phyloP scores from a whole-genome alignment of 306 rosid genomes.

The peach (Prunus persica) region DNA sequence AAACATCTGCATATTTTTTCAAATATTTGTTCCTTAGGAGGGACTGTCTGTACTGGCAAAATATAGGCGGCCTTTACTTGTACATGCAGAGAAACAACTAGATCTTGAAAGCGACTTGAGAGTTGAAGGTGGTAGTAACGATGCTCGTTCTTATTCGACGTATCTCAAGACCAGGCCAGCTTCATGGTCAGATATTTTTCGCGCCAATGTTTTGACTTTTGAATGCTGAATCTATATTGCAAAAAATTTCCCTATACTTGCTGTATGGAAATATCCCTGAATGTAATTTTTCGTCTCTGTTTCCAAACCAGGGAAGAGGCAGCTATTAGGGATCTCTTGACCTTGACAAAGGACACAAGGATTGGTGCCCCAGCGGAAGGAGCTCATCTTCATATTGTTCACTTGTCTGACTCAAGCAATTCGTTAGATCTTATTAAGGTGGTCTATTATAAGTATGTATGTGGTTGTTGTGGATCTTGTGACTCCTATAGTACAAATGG shows the following conservation, averaged over 20 bases:
- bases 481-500: no score
- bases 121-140: slow-evolving; percentile 29
- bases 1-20: slow-evolving; percentile 20
- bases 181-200: slow-evolving; percentile 60
- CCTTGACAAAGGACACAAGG: slow-evolving; percentile 68
- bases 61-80: slow-evolving; percentile 82
- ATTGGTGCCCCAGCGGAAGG: slow-evolving; percentile 76
- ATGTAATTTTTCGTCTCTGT: not conserved
- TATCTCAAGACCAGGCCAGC: slow-evolving; percentile 85
- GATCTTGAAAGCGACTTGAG: slow-evolving; percentile 43
- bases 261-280: not conserved
- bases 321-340: slow-evolving; percentile 71
- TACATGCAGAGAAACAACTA: slow-evolving; percentile 73
- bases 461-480: no score
- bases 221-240: not conserved
- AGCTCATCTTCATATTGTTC: slow-evolving; percentile 93
- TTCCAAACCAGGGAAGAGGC: slow-evolving; percentile 80
- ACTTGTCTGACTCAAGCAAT: slow-evolving; percentile 84
- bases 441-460: not conserved
- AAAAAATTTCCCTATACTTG: not conserved
- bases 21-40: slow-evolving; percentile 50
- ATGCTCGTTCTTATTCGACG: slow-evolving; percentile 58
- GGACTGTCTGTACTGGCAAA: slow-evolving; percentile 80
- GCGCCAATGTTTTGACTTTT: not conserved
- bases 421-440: slow-evolving; percentile 88